Percentiles rank a stretch among this genome's conserved stretches.
Evolutionary conservation across 2,329 filamentous ascomycete genomes (phyloP).

Genomic region (Fusarium siculi): DNA sequence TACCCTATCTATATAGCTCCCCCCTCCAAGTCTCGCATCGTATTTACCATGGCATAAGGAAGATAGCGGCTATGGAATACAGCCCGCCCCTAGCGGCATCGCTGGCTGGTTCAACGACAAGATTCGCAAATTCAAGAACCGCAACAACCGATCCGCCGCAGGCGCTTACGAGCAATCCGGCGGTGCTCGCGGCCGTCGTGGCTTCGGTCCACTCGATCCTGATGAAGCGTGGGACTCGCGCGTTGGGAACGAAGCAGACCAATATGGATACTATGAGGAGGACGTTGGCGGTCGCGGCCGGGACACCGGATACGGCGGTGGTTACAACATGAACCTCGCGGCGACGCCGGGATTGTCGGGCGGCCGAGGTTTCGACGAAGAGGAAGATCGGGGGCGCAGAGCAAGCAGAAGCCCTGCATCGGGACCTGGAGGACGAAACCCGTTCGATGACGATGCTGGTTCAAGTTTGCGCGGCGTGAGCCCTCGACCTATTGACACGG

Average conservation of each 20-base stretch:
- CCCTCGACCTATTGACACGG: constrained; percentile 74
- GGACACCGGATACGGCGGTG: constrained; percentile 49
- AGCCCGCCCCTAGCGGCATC: constrained; percentile 70
- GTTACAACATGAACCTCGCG: constrained; percentile 62
- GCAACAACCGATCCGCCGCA: constrained; percentile 71
- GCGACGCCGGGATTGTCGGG: constrained; percentile 47
- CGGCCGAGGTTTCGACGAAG: constrained; percentile 38
- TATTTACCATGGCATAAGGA: constrained; percentile 76
- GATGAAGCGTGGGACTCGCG: constrained; percentile 88
- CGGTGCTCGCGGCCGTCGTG: constrained; percentile 58
- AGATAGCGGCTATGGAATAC: constrained; percentile 59
- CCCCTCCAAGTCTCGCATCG: constrained; percentile 72
- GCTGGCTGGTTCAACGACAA: constrained; percentile 79
- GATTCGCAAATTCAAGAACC: constrained; percentile 70
- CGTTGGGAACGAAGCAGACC: constrained; percentile 78
- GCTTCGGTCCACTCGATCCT: constrained; percentile 77
- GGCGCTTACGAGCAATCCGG: constrained; percentile 77
- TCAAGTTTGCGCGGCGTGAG: constrained; percentile 77
- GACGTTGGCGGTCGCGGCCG: constrained; percentile 47
- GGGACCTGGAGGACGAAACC: constrained; percentile 60
- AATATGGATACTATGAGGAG: constrained; percentile 79
- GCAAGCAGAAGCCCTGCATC: constrained; percentile 56
- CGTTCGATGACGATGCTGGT: constrained; percentile 77
- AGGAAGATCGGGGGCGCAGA: constrained; percentile 54
- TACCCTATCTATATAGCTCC: constrained; percentile 61